Evolutionary conservation across 257 asterid genomes (phyloP).

Genomic region (Solanum rostratum): DNA sequence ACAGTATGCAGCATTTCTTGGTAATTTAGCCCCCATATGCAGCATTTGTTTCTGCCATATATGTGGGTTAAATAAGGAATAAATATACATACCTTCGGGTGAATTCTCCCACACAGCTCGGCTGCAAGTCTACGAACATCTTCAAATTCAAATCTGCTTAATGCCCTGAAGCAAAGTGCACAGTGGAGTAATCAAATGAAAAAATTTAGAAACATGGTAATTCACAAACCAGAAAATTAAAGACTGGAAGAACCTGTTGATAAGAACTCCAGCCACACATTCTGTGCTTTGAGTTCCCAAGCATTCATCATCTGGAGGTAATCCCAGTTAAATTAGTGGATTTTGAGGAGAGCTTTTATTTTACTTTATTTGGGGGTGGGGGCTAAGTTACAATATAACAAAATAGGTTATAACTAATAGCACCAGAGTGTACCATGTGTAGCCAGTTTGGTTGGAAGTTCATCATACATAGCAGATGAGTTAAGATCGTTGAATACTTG

Average conservation of each 20-base stretch:
- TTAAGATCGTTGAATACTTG: constrained; percentile 62
- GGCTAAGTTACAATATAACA: neutral
- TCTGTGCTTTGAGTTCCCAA: constrained; percentile 26
- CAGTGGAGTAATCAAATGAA: neutral
- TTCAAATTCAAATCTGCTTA: constrained; percentile 61
- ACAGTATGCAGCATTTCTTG: neutral
- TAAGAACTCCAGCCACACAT: constrained; percentile 56
- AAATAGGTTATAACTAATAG: neutral
- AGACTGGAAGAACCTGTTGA: constrained; percentile 41
- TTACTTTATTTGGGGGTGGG: neutral
- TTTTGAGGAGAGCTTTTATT: neutral
- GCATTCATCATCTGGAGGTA: constrained; percentile 30
- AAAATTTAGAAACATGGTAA: neutral
- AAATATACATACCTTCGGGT: constrained; percentile 48
- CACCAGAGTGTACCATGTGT: constrained; percentile 35
- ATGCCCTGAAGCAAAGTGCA: constrained; percentile 39
- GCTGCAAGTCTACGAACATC: constrained; percentile 94
- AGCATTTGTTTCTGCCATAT: neutral
- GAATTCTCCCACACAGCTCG: constrained; percentile 87
- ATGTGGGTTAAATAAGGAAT: neutral
- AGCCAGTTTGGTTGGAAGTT: constrained; percentile 18
- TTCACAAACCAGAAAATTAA: neutral
- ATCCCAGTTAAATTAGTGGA: neutral
- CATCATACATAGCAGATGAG: constrained; percentile 57
- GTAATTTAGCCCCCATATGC: neutral